phyloP scores from a whole-genome alignment of 495 filamentous ascomycete genomes.

The Hyaloscypha variabilis region DNA sequence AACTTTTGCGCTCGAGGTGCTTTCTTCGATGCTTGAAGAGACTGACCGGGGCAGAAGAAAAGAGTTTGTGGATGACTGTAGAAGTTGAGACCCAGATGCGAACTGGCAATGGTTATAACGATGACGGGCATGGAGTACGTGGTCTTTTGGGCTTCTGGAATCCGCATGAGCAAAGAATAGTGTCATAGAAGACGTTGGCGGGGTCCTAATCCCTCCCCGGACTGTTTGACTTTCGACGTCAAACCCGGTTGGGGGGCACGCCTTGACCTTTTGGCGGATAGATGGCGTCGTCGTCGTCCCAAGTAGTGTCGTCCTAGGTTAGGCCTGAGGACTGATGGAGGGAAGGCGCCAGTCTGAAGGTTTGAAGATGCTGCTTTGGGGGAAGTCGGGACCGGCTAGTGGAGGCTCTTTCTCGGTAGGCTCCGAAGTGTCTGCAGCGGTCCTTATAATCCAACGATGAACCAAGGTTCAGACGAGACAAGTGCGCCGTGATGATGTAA shows the following conservation, averaged over 20 bases:
- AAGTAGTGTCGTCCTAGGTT: constrained; percentile 13
- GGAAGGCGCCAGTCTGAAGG: constrained; percentile 18
- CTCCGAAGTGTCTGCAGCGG: constrained; percentile 18
- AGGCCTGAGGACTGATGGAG: not conserved
- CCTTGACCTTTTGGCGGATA: constrained; percentile 11
- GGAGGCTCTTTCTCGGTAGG: constrained; percentile 25
- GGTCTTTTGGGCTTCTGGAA: constrained; percentile 10
- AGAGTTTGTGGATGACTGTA: constrained; percentile 2
- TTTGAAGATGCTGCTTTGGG: constrained; percentile 9
- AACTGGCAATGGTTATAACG: constrained; percentile 7
- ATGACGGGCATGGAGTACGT: constrained; percentile 14
- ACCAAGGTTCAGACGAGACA: constrained; percentile 13
- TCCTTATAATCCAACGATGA: constrained; percentile 15
- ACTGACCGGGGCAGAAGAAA: not conserved
- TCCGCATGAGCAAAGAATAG: constrained; percentile 12
- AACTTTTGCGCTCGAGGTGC: not conserved
- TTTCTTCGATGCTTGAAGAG: constrained; percentile 1
- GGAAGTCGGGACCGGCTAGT: constrained; percentile 10
- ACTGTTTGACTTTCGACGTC: constrained; percentile 18
- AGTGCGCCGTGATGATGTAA: constrained; percentile 18
- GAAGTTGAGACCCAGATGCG: constrained; percentile 1
- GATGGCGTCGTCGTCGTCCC: constrained; percentile 11
- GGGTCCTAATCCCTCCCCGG: constrained; percentile 11
- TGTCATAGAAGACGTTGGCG: constrained; percentile 20
- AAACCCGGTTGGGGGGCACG: constrained; percentile 14